A percentile compares a stretch with the other conserved stretches of the same genome.
Evolutionary conservation across 2,329 filamentous ascomycete genomes (phyloP).

Genomic region (Fusarium sp.): DNA sequence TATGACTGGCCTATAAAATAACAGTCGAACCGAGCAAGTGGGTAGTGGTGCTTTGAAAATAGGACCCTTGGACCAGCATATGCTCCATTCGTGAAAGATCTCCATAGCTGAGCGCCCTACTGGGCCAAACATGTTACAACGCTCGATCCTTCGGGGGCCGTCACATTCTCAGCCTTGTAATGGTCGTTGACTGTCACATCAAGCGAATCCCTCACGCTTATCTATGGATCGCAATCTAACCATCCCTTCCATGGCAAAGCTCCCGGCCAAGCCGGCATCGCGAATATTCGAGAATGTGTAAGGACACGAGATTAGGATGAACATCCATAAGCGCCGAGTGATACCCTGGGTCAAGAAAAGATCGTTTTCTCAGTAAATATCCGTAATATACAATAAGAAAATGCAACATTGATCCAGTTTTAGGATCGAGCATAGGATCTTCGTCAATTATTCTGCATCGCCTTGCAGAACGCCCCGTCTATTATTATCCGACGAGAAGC

Average conservation of each 20-base stretch:
- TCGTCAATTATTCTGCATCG: background rate
- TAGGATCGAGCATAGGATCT: background rate
- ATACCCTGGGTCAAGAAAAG: background rate
- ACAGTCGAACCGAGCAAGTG: background rate
- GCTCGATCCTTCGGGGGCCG: background rate
- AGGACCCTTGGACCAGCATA: background rate
- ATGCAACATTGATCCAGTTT: background rate
- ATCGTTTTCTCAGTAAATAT: fast-evolving
- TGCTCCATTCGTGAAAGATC: background rate
- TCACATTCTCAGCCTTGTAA: background rate
- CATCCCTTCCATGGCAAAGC: background rate
- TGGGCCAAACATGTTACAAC: background rate
- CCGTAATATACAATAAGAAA: background rate
- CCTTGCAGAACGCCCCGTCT: background rate
- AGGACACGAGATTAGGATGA: background rate
- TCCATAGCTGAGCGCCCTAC: background rate
- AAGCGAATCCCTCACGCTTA: background rate
- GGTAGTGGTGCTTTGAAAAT: background rate
- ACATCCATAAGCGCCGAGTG: background rate
- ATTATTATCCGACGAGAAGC: background rate
- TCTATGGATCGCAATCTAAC: background rate
- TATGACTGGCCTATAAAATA: background rate
- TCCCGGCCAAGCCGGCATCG: background rate
- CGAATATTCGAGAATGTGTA: background rate
- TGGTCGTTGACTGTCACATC: background rate